Evolutionary conservation across 768 basidiomycete species (phyloP), one percentile per base, ranked within the genome.

Genomic region (Mycena galopus): DNA sequence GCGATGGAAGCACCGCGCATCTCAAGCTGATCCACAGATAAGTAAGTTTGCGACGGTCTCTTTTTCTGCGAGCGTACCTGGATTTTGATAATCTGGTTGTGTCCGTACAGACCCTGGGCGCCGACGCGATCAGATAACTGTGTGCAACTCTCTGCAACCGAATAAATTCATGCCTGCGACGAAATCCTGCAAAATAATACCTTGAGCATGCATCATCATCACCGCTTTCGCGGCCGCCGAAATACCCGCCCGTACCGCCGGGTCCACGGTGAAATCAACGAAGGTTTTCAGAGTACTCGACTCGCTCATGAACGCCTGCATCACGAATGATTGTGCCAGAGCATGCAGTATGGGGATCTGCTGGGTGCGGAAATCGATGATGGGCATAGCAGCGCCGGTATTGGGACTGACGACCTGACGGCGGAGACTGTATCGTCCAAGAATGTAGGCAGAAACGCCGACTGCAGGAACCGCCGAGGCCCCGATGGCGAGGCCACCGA

Each of bases 291-390:
- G 23, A 17, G 30, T 21, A 25, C 44, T 50, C 9, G 42, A 44
- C 19, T 37, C 55, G 29, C 44, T 33, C 44, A 65, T n/a, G n/a
- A 67, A 67, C 30, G 65, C 65, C n/a, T 67, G 39, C 56, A 67
- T 25, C 10, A 67, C 65, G 23, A 58, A 57, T 39, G 30, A 35
- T 14, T 67, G 65, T 19, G 56, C 61, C 14, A 62, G 30, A 11
- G 25, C 61, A 30, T 47, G 42, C 25, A 62, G 61, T 19, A 62
- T 47, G 3, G 61, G 61, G 14, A 62, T 62, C 23, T 62, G 61
- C 23, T 62, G 61, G 27, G 61, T 62, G 19, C 61, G 61, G 30
- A 62, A 62, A 29, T 62, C 19, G 27, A 62, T 50, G 30, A 62
- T 62, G 19, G 27, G 39, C 29, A 62, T 62, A 29, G 25, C 17